Percentiles rank a stretch among this genome's conserved stretches.
phyloP scores from a whole-genome alignment of 148 eudicot genomes.

The Rhododendron henanense region DNA sequence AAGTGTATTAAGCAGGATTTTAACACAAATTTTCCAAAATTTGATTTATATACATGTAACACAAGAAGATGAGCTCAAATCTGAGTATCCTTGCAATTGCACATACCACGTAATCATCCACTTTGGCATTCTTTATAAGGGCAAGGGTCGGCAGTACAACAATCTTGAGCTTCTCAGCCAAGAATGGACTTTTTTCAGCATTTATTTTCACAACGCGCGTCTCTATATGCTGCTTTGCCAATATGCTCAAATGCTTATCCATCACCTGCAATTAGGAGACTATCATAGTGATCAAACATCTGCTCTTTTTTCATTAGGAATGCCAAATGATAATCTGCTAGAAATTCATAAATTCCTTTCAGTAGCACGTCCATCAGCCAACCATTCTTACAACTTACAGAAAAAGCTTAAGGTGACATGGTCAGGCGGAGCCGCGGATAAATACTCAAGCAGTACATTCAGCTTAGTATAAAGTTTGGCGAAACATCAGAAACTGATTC shows the following conservation, averaged over 20 bases:
- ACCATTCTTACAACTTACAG: not conserved
- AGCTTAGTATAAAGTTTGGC: not conserved
- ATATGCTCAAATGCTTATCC: conserved; percentile 79
- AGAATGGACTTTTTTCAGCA: conserved; percentile 92
- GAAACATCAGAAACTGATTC: not conserved
- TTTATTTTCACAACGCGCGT: conserved; percentile 82
- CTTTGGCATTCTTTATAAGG: conserved; percentile 82
- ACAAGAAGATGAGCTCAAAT: not conserved
- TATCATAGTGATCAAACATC: not conserved
- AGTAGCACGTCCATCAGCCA: not conserved
- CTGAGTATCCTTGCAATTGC: not conserved
- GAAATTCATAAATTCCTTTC: not conserved
- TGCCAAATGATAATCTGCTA: not conserved
- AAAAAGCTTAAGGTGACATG: not conserved
- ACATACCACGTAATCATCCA: conserved; percentile 90
- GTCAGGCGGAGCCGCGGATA: not conserved
- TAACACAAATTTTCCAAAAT: not conserved
- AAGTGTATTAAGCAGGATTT: conserved; percentile 1
- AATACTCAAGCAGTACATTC: not conserved
- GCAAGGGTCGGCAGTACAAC: conserved; percentile 92
- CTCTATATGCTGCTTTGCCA: conserved; percentile 92
- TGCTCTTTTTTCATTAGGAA: not conserved
- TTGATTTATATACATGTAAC: not conserved
- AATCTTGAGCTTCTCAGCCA: conserved; percentile 86
- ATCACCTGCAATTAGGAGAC: conserved; percentile 59